Base-by-base conservation (phyloP, 192 early-diverging fungal genomes). In the Coemansia aciculifera region DNA sequence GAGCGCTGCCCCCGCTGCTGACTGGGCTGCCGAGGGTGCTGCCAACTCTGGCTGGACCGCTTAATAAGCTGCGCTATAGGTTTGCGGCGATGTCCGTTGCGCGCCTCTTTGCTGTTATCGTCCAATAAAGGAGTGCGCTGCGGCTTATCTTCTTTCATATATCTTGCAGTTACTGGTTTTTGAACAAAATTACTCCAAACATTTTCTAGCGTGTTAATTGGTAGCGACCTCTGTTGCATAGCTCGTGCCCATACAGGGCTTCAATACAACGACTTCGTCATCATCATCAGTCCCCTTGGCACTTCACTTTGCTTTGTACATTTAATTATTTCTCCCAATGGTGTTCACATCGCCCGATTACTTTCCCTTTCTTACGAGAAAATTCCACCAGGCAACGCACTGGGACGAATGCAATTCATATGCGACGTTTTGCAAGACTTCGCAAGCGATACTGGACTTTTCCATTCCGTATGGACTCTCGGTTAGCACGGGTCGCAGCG, bases 351-450 rank as follows among this genome's bases (percentile, higher is more conserved):
- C 79, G 6, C 74, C 79, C 21, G 92, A 93, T 73, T 92, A 90
- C 81, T 90, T 95, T 85, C 88, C 89, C 72, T 91, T 92, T 74
- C 89, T 90, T 59, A 81, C 90, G 8, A 86, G 90, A 68, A 85
- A 89, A 75, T 96, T 93, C 78, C 92, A 93, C 73, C 82, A 85
- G 15, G 79, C 87, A 15, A 89, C 87, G 7, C 79, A 84, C 29
- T 96, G 92, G 92, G 90, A 90, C 72, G 90, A 93, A 54, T 85
- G 90, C 62, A 90, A 90, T 67, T 89, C 89, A 63, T 96, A 93
- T 69, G 90, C 93, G 32, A 90, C 92, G 68, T 82, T 96, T 24
- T 90, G 90, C 75, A 79, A 88, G 7, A 84, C 89, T 54, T 76
- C 79, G n/a, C 63, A 69, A 80, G 89, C 90, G 7, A 69, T 97